phyloP scores from a whole-genome alignment of 2,329 filamentous ascomycete genomes.

The Phyllachora maydis region DNA sequence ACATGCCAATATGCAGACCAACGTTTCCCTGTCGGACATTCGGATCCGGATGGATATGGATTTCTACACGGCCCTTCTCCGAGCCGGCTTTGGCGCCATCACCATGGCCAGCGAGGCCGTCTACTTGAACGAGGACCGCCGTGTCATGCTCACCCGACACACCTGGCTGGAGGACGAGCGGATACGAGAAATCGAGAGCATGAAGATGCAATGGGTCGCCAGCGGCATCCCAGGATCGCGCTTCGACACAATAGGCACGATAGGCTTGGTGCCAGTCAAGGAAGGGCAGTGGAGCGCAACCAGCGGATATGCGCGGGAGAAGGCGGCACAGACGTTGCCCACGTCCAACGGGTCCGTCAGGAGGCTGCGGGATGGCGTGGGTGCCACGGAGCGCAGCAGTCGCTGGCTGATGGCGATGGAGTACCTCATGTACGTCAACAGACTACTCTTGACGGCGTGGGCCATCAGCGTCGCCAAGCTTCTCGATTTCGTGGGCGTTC shows the following conservation, averaged over 20 bases:
- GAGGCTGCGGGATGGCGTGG: conserved; percentile 42
- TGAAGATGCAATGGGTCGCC: conserved; percentile 28
- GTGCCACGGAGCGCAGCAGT: conserved; percentile 56
- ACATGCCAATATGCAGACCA: conserved; percentile 81
- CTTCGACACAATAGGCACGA: conserved; percentile 30
- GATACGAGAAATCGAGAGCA: conserved; percentile 50
- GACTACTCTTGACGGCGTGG: conserved; percentile 36
- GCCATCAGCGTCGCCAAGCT: conserved; percentile 31
- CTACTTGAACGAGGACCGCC: conserved; percentile 75
- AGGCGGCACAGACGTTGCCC: conserved; percentile 40
- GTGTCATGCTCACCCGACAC: conserved; percentile 49
- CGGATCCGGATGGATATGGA: conserved; percentile 76
- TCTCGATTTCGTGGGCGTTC: conserved; percentile 38
- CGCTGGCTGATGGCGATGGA: conserved; percentile 60
- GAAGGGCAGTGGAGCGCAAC: conserved; percentile 18
- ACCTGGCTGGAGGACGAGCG: conserved; percentile 90
- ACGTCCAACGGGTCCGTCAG: conserved; percentile 19
- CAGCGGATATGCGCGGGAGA: conserved; percentile 49
- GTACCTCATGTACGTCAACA: conserved; percentile 56
- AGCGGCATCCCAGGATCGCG: conserved; percentile 22
- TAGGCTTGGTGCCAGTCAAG: conserved; percentile 32
- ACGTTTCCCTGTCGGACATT: conserved; percentile 64
- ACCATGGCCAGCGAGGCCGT: conserved; percentile 92
- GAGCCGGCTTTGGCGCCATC: conserved; percentile 70
- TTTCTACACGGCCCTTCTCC: conserved; percentile 79